phyloP scores from a whole-genome alignment of 495 filamentous ascomycete species.

The Penicillium antarcticum region DNA sequence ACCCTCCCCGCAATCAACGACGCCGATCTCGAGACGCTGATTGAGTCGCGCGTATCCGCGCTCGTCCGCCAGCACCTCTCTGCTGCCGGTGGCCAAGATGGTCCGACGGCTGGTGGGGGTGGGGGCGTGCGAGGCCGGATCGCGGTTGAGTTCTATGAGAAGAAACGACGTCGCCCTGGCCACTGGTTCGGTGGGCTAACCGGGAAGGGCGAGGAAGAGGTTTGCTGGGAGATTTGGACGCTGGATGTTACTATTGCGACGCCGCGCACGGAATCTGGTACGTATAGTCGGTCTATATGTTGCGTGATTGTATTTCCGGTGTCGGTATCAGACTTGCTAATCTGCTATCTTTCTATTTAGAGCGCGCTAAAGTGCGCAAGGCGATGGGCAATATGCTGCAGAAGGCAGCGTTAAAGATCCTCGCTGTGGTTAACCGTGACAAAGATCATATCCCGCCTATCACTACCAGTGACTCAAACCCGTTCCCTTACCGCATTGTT shows the following conservation, averaged over 20 bases:
- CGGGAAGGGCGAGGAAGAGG: constrained; percentile 77
- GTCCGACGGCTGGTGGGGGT: constrained; percentile 36
- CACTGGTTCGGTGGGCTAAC: constrained; percentile 61
- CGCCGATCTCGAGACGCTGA: constrained; percentile 81
- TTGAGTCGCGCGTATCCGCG: constrained; percentile 77
- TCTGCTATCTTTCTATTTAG: constrained; percentile 34
- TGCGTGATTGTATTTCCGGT: background rate
- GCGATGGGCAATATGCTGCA: constrained; percentile 86
- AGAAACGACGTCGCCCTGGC: constrained; percentile 70
- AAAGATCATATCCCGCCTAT: constrained; percentile 98
- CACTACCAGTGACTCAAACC: constrained; percentile 86
- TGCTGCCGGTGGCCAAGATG: constrained; percentile 45
- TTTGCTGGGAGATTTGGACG: constrained; percentile 96
- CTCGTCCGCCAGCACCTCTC: constrained; percentile 63
- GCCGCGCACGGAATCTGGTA: constrained; percentile 85
- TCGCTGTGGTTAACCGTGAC: constrained; percentile 77
- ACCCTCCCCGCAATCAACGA: constrained; percentile 89
- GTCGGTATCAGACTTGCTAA: constrained; percentile 3
- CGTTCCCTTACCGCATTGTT: constrained; percentile 90
- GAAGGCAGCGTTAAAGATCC: constrained; percentile 81
- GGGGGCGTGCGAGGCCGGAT: constrained; percentile 68
- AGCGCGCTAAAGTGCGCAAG: constrained; percentile 78
- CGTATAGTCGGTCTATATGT: constrained; percentile 3
- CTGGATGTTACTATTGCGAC: constrained; percentile 87
- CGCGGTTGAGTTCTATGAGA: constrained; percentile 92